Evolutionary conservation across 225 moss, liverwort and hornwort genomes (phyloP), one percentile per base, ranked within the genome.

Genomic region (Marchantia paleacea): DNA sequence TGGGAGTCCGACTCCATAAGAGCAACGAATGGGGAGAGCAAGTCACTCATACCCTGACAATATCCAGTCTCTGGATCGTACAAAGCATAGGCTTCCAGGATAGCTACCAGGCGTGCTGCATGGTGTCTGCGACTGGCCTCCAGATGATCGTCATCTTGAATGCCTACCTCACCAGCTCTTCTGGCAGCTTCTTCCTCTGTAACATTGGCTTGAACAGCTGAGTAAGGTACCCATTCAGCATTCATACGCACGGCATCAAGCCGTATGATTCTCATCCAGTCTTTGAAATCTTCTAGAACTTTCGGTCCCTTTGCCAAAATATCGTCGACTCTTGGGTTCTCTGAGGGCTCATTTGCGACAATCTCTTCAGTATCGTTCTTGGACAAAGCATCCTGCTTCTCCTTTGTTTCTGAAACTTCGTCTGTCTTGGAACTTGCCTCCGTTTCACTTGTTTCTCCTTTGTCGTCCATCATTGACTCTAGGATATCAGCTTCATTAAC

Each of bases 231-330:
- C 99, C 99, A 99, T 83, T 99, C 99, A 7, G 99, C 95, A 78
- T 99, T 99, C 99, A 99, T 99, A 8, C 99, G 92, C 0, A 99
- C 95, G 18, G 99, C 99, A 75, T 99, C 99, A 7, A 99, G 75
- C 52, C 88, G 89, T 24, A 99, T 99, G 49, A 99, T 99, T 83
- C 99, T 89, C 53, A 90, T 90, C 99, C 99, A 99, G 31, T 90
- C 91, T 78, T 89, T 91, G 69, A 95, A 99, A 70, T 92, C 89
- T 80, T 99, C 99, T 25, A 90, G 75, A 57, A 89, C 92, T 63
- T 89, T 85, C 10, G 85, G 74, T 22, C 82, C 86, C 54, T 61
- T 81, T 55, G 48, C 74, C 67, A 81, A 55, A 12, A 85, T 77
- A 48, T 63, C 68, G 57, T 84, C 84, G 55, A 87, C 83, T 72